Evolutionary conservation across 306 rosid species (phyloP), one percentile per base, ranked within the genome.

Genomic region (Quercus bicolor): DNA sequence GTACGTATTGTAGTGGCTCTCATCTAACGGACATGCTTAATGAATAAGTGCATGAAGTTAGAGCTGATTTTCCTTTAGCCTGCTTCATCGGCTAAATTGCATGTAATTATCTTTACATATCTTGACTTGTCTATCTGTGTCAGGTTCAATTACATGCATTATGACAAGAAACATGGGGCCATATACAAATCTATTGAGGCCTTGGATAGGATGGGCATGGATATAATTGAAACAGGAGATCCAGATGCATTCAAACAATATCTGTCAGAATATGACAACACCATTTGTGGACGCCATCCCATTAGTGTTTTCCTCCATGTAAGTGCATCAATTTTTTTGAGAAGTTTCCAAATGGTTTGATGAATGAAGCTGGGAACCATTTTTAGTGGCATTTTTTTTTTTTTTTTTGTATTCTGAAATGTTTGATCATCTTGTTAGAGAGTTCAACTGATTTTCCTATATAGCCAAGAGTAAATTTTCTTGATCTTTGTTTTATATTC

Each of bases 261-360:
- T 88, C 86, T 90, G 66, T 31, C 5, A 28, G 89, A 96, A 71
- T 96, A 86, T 80, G 94, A 91, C 43, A 93, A 96, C 85, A 96
- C 98, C 78, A 96, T 96, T 69, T 96, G 99, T 74, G 99, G 99
- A 74, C 96, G 97, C 66, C 98, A 96, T 81, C 97, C 99, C 24
- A 96, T 96, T 40, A 86, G 99, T 43, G 94, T 96, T 85, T 96
- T 93, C 83, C 97, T 96, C 73, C 98, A 96, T 83, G 99, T 96
- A 86, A 91, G 98, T 85, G 51, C 75, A 85, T 70, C 53, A 15
- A 34, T 16, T 33, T 66, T 33, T 33, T 21, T 33, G 4, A 66
- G 33, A 34, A 68, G 37, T 34, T 74, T 24, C 54, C 76, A 75
- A 53, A 77, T 68, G 51, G n/a, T 23, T 21, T 61, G 56, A 74